These are phyloP conservation scores for Catharanthus roseus DNA, from an alignment of 257 asterid genomes.

Conservation along the genomic window DNA sequence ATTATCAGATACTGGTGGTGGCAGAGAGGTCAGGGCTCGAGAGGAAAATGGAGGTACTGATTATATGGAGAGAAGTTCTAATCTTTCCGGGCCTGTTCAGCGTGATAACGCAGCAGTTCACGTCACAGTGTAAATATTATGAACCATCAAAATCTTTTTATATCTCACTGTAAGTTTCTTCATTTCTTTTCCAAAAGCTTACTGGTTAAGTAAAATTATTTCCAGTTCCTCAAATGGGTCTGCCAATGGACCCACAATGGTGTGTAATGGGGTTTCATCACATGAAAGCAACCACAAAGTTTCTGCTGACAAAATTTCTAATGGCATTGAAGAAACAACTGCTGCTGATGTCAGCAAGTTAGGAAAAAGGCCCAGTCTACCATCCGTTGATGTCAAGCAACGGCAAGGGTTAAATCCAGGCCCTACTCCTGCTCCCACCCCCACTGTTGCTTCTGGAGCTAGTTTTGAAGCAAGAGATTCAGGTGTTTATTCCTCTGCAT, in stretches of 20 bases:
- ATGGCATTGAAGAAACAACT: constrained; percentile 13
- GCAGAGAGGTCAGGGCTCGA: constrained; percentile 21
- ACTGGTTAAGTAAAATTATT: constrained; percentile 14
- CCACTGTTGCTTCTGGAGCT: constrained; percentile 24
- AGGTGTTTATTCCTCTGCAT: constrained; percentile 43
- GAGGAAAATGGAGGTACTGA: constrained; percentile 28
- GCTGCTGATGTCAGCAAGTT: constrained; percentile 19
- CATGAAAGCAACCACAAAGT: constrained; percentile 19
- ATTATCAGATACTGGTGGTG: constrained; percentile 29
- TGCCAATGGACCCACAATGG: constrained; percentile 11
- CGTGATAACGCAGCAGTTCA: constrained; percentile 18
- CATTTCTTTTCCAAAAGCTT: constrained; percentile 6
- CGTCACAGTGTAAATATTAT: constrained; percentile 25
- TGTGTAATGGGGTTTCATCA: constrained; percentile 21
- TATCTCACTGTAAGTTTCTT: constrained; percentile 1
- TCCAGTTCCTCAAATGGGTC: constrained; percentile 24
- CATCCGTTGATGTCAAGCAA: constrained; percentile 21
- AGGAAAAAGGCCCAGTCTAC: constrained; percentile 21
- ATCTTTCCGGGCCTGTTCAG: constrained; percentile 21
- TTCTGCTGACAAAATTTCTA: constrained; percentile 12
- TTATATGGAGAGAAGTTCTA: constrained; percentile 23
- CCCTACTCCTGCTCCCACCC: constrained; percentile 40
- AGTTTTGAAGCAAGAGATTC: constrained; percentile 27
- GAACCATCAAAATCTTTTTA: neutral
- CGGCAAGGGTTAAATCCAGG: constrained; percentile 25